phyloP scores from a whole-genome alignment of 2,329 filamentous ascomycete genomes.

The Thelonectria rubi region DNA sequence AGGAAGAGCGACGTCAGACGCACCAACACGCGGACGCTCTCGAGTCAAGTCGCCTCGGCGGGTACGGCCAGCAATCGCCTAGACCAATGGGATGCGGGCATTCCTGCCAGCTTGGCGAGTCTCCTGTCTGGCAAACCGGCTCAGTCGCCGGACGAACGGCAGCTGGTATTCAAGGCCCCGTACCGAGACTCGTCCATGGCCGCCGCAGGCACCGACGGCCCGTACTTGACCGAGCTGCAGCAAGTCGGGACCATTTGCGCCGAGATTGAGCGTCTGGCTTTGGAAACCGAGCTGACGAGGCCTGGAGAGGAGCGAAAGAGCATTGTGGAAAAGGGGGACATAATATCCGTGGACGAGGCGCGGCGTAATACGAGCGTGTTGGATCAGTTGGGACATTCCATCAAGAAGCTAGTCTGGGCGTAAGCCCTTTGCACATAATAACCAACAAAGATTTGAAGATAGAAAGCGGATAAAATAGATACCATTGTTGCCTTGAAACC shows the following conservation, averaged over 20 bases:
- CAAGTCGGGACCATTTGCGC: constrained; percentile 72
- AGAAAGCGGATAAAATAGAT: constrained; percentile 32
- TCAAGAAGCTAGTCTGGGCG: constrained; percentile 95
- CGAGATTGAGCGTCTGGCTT: constrained; percentile 77
- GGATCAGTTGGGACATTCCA: constrained; percentile 85
- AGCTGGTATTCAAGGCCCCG: constrained; percentile 64
- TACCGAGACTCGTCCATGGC: constrained; percentile 63
- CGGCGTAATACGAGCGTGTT: constrained; percentile 86
- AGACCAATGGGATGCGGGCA: constrained; percentile 34
- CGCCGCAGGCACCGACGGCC: constrained; percentile 57
- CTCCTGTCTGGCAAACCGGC: constrained; percentile 53
- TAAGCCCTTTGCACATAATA: constrained; percentile 39
- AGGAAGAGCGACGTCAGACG: constrained; percentile 76
- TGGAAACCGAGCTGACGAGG: constrained; percentile 55
- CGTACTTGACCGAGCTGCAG: constrained; percentile 62
- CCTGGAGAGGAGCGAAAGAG: constrained; percentile 54
- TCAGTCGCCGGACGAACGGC: constrained; percentile 42
- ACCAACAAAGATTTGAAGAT: constrained; percentile 21
- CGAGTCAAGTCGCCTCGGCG: constrained; percentile 53
- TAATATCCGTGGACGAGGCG: constrained; percentile 86
- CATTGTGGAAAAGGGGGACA: constrained; percentile 69
- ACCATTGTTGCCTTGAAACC: constrained; percentile 24
- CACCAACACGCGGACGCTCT: constrained; percentile 86
- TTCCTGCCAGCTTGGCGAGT: constrained; percentile 50
- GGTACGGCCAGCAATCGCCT: constrained; percentile 36